These are phyloP conservation scores for Fusarium sp. DNA, from an alignment of 2,329 filamentous ascomycete genomes.

Conservation along the genomic window DNA sequence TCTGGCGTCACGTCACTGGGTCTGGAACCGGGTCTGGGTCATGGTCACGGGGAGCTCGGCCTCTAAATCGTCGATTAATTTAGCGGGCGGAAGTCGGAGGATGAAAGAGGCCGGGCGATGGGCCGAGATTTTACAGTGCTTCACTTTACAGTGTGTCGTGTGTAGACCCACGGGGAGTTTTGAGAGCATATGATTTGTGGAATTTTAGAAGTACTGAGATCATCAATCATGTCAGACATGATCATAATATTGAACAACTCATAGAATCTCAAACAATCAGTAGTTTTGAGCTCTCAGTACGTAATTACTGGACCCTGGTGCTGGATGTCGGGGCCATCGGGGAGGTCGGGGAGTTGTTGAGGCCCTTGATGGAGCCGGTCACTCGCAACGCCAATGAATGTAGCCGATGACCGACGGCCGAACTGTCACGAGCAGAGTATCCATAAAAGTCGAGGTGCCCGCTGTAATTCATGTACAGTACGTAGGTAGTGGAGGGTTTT, in stretches of 20 bases:
- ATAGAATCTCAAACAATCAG: background rate
- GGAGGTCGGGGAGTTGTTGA: constrained; percentile 39
- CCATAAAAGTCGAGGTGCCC: background rate
- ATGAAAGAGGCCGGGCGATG: constrained; percentile 19
- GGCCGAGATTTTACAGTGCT: constrained; percentile 7
- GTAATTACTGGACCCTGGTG: constrained; percentile 21
- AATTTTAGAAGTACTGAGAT: background rate
- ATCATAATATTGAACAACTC: background rate
- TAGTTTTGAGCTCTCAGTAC: background rate
- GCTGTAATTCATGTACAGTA: constrained; percentile 4
- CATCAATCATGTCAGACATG: background rate
- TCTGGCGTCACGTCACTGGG: constrained; percentile 13
- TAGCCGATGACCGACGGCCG: constrained; percentile 39
- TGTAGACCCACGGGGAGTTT: constrained; percentile 20
- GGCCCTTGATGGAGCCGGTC: constrained; percentile 23
- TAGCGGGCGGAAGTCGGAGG: constrained; percentile 37
- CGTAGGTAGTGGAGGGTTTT: background rate
- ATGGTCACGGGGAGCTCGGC: constrained; percentile 38
- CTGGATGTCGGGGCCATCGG: constrained; percentile 38
- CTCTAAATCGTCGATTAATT: constrained; percentile 1
- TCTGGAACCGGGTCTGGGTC: background rate
- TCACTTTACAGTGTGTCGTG: background rate
- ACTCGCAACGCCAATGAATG: constrained; percentile 29
- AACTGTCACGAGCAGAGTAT: background rate
- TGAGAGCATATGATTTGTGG: background rate